These are phyloP conservation scores for Chlamydomonas schloesseri DNA, from an alignment of 139 green algal genomes.

Conservation along the genomic window DNA sequence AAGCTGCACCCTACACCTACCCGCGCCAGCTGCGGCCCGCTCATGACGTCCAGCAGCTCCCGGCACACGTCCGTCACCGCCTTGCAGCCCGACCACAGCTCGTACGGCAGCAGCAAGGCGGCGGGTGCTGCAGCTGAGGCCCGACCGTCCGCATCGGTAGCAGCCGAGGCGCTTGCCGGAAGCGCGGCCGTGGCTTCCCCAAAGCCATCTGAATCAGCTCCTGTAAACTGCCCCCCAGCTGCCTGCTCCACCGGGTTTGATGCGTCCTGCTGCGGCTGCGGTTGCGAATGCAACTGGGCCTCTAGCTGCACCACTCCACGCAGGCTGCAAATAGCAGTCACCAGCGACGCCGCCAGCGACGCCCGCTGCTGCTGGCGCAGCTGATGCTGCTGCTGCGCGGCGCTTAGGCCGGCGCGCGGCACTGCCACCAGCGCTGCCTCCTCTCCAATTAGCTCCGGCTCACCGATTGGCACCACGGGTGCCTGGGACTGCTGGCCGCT, in stretches of 20 bases:
- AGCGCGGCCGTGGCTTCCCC: too few relatives aligned
- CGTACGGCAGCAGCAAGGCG: constrained; percentile 29
- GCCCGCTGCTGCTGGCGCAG: constrained; percentile 21
- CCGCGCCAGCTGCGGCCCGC: not conserved
- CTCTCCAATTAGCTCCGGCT: too few relatives aligned
- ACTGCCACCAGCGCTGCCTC: not conserved
- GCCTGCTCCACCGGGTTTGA: too few relatives aligned
- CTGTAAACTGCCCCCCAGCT: too few relatives aligned
- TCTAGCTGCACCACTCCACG: constrained; percentile 2
- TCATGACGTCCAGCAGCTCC: constrained; percentile 20
- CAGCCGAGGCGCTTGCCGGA: not conserved
- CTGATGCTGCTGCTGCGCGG: not conserved
- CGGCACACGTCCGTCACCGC: not conserved
- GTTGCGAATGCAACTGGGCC: not conserved
- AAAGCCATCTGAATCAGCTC: too few relatives aligned
- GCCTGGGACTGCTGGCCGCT: not conserved
- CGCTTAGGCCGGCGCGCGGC: not conserved
- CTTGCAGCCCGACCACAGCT: constrained; percentile 15
- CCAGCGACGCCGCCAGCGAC: not conserved
- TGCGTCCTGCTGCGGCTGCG: not conserved
- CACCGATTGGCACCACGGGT: too few relatives aligned
- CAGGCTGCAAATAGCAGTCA: not conserved
- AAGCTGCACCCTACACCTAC: not conserved
- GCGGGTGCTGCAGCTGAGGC: not conserved
- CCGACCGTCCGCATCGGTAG: not conserved